phyloP scores from a whole-genome alignment of 352 stramenopile species.

The Phytophthora fragariae region DNA sequence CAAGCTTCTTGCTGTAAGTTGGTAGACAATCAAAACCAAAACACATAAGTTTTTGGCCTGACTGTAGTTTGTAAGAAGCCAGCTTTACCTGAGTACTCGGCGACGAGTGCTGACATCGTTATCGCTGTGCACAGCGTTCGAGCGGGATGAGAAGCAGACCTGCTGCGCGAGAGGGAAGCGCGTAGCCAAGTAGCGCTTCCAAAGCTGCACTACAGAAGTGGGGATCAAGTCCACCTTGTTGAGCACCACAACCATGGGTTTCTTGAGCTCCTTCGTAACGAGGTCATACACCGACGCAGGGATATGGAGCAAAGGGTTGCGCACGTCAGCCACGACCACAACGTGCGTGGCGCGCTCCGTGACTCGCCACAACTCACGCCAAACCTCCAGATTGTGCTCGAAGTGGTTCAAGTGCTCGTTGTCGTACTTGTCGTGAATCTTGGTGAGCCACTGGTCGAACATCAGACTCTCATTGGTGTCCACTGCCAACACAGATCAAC shows the following conservation, averaged over 20 bases:
- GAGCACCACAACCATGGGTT: slow-evolving; percentile 84
- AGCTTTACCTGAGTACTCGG: slow-evolving; percentile 66
- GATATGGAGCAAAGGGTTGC: slow-evolving; percentile 85
- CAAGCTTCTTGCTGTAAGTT: slow-evolving; percentile 69
- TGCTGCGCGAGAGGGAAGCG: slow-evolving; percentile 75
- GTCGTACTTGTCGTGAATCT: slow-evolving; percentile 87
- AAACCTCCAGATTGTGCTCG: slow-evolving; percentile 89
- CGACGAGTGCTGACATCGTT: slow-evolving; percentile 72
- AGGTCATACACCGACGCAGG: slow-evolving; percentile 83
- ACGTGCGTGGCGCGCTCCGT: slow-evolving; percentile 84
- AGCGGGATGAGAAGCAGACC: slow-evolving; percentile 83
- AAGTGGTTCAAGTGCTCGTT: slow-evolving; percentile 88
- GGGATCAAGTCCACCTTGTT: slow-evolving; percentile 90
- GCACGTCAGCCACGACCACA: slow-evolving; percentile 82
- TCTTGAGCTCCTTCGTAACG: slow-evolving; percentile 76
- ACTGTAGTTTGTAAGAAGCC: not conserved
- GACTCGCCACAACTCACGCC: slow-evolving; percentile 89
- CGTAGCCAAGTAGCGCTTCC: slow-evolving; percentile 68
- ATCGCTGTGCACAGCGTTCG: slow-evolving; percentile 70
- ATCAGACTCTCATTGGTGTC: slow-evolving; percentile 85
- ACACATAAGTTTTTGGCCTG: not conserved
- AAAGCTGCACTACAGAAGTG: slow-evolving; percentile 62
- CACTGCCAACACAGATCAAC: slow-evolving; percentile 40
- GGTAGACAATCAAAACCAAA: not conserved
- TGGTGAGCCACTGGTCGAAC: slow-evolving; percentile 89